These are phyloP conservation scores for Nepenthes gracilis DNA, from an alignment of 148 eudicot genomes.

Conservation along the genomic window DNA sequence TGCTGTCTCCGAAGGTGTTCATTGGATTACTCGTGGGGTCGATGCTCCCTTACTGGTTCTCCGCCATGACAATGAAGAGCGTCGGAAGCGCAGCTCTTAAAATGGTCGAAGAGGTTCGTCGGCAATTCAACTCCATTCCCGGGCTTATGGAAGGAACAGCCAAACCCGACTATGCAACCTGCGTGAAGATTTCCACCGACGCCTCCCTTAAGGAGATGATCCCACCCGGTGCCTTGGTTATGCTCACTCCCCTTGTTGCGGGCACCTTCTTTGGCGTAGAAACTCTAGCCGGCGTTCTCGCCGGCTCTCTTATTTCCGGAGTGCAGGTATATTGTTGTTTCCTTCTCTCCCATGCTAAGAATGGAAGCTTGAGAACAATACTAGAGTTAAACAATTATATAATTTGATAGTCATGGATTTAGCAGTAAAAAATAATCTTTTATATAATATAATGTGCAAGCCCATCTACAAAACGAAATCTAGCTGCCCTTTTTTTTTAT, in stretches of 20 bases:
- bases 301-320: slow-evolving; percentile 25
- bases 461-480: too few species aligned
- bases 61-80: slow-evolving; percentile 32
- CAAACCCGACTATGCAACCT: slow-evolving; percentile 25
- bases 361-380: too few species aligned
- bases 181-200: slow-evolving; percentile 28
- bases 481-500: too few species aligned
- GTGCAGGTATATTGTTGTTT: slow-evolving; percentile 16
- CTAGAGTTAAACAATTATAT: too few species aligned
- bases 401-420: too few species aligned
- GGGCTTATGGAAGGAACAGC: slow-evolving; percentile 28
- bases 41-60: slow-evolving; percentile 30
- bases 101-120: slow-evolving; percentile 28
- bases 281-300: slow-evolving; percentile 24
- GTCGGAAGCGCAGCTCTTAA: slow-evolving; percentile 25
- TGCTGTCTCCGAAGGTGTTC: slow-evolving; percentile 21
- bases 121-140: slow-evolving; percentile 26
- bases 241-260: slow-evolving; percentile 26
- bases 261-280: slow-evolving; percentile 24
- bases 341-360: too few species aligned
- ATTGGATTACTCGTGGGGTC: slow-evolving; percentile 25
- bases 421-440: too few species aligned
- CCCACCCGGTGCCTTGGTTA: slow-evolving; percentile 27
- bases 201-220: slow-evolving; percentile 28
- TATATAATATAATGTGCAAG: too few species aligned